These are phyloP conservation scores for Neoascochyta sp. DNA, from an alignment of 2,329 filamentous ascomycete genomes.

Conservation along the genomic window DNA sequence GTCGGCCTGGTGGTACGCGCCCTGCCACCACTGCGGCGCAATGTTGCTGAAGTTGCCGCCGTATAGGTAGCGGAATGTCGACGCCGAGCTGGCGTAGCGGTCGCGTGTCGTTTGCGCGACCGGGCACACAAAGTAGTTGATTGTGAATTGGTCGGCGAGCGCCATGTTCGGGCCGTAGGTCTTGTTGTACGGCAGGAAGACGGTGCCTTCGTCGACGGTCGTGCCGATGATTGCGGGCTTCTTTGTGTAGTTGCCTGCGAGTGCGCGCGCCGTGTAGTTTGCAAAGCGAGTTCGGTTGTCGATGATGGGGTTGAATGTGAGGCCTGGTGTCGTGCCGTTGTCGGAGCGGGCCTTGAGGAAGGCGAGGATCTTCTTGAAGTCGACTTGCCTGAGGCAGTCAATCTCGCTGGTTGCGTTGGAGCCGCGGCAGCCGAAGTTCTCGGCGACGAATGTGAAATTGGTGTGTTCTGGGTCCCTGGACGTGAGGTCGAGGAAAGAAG, in stretches of 20 bases:
- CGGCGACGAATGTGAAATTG: constrained; percentile 41
- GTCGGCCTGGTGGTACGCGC: constrained; percentile 37
- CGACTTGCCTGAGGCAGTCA: constrained; percentile 37
- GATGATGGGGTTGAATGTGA: constrained; percentile 27
- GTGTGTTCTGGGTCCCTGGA: constrained; percentile 21
- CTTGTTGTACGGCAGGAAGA: constrained; percentile 32
- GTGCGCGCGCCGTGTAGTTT: constrained; percentile 33
- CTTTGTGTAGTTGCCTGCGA: constrained; percentile 24
- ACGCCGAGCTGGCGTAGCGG: constrained; percentile 19
- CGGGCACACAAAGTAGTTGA: constrained; percentile 30
- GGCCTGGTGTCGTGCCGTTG: constrained; percentile 18
- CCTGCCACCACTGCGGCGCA: constrained; percentile 32
- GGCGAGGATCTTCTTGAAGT: constrained; percentile 24
- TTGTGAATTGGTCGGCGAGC: constrained; percentile 17
- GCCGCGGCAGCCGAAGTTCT: constrained; percentile 33
- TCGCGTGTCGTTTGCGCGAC: constrained; percentile 23
- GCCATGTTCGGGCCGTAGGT: constrained; percentile 24
- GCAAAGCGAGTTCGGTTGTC: constrained; percentile 34
- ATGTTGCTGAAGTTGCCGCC: constrained; percentile 38
- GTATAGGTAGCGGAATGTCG: constrained; percentile 40
- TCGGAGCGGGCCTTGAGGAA: constrained; percentile 33
- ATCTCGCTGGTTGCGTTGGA: constrained; percentile 25
- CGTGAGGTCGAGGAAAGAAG: constrained; percentile 9
- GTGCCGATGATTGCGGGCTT: constrained; percentile 39
- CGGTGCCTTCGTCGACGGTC: constrained; percentile 32